These are phyloP conservation scores for Rhizopogon vesiculosus DNA, from an alignment of 768 basidiomycete genomes.

Conservation along the genomic window DNA sequence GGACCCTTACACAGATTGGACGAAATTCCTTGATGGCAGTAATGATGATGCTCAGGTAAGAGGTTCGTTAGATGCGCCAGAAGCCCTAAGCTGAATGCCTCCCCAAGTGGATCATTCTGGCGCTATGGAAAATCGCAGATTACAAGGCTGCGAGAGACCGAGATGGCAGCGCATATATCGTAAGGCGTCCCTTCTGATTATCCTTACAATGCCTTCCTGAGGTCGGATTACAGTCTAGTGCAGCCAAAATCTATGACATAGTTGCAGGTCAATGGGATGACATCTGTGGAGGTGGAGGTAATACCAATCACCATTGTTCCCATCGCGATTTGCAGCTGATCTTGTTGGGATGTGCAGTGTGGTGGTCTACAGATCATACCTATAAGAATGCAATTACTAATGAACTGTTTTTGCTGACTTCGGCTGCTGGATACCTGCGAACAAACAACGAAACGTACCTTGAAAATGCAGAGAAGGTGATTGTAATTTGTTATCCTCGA, in stretches of 20 bases:
- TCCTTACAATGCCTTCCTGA: slow-evolving; percentile 23
- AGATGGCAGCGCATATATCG: slow-evolving; percentile 14
- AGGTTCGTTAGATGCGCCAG: not conserved
- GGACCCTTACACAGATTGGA: slow-evolving; percentile 38
- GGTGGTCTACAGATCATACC: slow-evolving; percentile 51
- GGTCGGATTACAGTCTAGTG: slow-evolving; percentile 34
- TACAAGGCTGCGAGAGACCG: slow-evolving; percentile 40
- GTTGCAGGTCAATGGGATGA: slow-evolving; percentile 48
- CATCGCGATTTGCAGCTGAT: not conserved
- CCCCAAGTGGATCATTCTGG: slow-evolving; percentile 49
- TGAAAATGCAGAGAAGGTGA: slow-evolving; percentile 43
- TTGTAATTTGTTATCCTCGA: not conserved
- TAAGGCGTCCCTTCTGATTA: slow-evolving; percentile 7
- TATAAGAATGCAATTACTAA: slow-evolving; percentile 66
- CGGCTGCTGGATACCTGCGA: slow-evolving; percentile 41
- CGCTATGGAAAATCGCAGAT: slow-evolving; percentile 54
- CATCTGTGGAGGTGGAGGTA: slow-evolving; percentile 49
- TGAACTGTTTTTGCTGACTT: slow-evolving; percentile 47
- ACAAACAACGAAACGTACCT: slow-evolving; percentile 36
- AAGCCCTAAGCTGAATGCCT: not conserved
- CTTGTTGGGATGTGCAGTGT: slow-evolving; percentile 29
- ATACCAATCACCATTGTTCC: not conserved
- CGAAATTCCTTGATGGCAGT: slow-evolving; percentile 37
- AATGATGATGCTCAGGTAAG: slow-evolving; percentile 51
- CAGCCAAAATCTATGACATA: slow-evolving; percentile 44